Conservation (phyloP, 495 filamentous ascomycete species). For the Coniosporium apollinis region DNA sequence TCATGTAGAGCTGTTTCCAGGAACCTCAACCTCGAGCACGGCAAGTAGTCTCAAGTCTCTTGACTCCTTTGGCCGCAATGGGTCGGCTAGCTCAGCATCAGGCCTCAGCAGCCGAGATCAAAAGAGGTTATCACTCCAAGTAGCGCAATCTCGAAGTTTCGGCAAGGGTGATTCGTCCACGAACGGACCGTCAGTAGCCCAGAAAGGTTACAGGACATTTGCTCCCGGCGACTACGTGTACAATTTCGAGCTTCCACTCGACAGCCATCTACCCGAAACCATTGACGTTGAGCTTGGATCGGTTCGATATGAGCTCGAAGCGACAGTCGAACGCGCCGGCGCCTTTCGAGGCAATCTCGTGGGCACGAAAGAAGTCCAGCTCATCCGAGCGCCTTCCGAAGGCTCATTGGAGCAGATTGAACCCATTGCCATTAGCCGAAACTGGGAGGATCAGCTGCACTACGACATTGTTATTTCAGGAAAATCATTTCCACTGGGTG, state of each 20-base stretch:
- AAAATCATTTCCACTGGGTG: slow-evolving; percentile 89
- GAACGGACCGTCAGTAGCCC: slow-evolving; percentile 43
- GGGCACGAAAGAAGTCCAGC: slow-evolving; percentile 65
- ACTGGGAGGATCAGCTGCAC: slow-evolving; percentile 96
- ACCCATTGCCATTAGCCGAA: slow-evolving; percentile 89
- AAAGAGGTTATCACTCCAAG: slow-evolving; percentile 59
- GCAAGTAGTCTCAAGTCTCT: no score
- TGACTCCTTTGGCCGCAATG: no score
- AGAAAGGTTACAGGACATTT: slow-evolving; percentile 82
- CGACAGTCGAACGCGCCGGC: slow-evolving; percentile 72
- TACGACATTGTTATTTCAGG: slow-evolving; percentile 98
- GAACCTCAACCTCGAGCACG: slow-evolving; percentile 10
- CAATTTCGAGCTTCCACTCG: slow-evolving; percentile 85
- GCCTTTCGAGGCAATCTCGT: slow-evolving; percentile 84
- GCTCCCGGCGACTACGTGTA: slow-evolving; percentile 85
- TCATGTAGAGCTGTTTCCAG: slow-evolving; percentile 33
- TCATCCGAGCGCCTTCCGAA: slow-evolving; percentile 81
- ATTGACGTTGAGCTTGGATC: slow-evolving; percentile 78
- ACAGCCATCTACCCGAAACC: slow-evolving; percentile 81
- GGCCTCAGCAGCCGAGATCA: slow-evolving; percentile 32
- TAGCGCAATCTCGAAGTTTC: slow-evolving; percentile 73
- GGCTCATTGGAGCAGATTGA: slow-evolving; percentile 86
- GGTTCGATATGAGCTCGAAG: slow-evolving; percentile 81
- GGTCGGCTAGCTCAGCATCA: slow-evolving; percentile 30
- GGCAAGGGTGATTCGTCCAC: slow-evolving; percentile 55